Base-by-base conservation (phyloP, 139 green algal species). In the Dunaliella sp. region DNA sequence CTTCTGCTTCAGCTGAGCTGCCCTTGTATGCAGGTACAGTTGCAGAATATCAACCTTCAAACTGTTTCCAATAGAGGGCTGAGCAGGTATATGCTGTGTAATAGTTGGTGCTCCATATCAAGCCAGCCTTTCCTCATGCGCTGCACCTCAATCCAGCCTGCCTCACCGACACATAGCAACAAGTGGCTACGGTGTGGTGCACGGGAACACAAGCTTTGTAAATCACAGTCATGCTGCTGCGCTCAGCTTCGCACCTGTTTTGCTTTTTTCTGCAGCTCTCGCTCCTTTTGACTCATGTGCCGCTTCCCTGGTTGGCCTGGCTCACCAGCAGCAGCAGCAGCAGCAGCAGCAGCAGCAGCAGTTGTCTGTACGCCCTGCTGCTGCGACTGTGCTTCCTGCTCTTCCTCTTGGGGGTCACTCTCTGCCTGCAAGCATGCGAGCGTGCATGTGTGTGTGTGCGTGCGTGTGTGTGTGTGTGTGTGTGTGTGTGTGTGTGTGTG, bases 201-300 rank as follows among this genome's bases (percentile, higher is more conserved):
- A n/a, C n/a, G n/a, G n/a, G n/a, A n/a, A n/a, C n/a, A n/a, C n/a
- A n/a, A n/a, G n/a, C n/a, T n/a, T n/a, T n/a, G n/a, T n/a, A n/a
- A n/a, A n/a, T n/a, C n/a, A n/a, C n/a, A n/a, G n/a, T n/a, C n/a
- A n/a, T n/a, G n/a, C n/a, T n/a, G n/a, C n/a, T n/a, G n/a, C n/a
- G n/a, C n/a, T n/a, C n/a, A n/a, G n/a, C n/a, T n/a, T n/a, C 34
- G 0, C 80, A 31, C 81, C 58, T 81, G 73, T 72, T 86, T 81
- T 35, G 36, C 80, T 83, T 96, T 94, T 72, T 95, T 95, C 38
- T 93, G 75, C 37, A 84, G 7, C 31, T 86, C 88, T 0, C 93
- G 90, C 89, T 97, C 91, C 77, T 95, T 94, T 36, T 92, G 93
- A 30, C 93, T 95, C n/a, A 96, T 77, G 75, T 93, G 92, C 21